phyloP scores from a whole-genome alignment of 2,329 filamentous ascomycete genomes.

The Botrytis byssoidea region DNA sequence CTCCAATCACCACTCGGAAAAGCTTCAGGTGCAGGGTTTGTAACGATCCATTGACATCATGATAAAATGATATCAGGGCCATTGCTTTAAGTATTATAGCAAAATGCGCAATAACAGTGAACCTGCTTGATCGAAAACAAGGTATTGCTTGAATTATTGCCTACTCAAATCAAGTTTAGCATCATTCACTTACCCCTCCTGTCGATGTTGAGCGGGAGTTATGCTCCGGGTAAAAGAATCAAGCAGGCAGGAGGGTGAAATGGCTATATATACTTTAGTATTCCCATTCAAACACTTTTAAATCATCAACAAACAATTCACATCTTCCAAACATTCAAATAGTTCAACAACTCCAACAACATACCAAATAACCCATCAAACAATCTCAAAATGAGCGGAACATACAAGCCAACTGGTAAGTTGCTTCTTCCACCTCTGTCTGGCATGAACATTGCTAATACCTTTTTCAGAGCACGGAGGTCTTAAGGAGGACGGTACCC shows the following conservation, averaged over 20 bases:
- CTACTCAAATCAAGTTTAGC: background rate
- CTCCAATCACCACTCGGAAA: background rate
- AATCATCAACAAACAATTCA: background rate
- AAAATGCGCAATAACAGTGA: background rate
- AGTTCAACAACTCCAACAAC: background rate
- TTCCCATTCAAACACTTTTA: background rate
- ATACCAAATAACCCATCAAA: slow-evolving; percentile 2
- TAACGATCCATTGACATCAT: background rate
- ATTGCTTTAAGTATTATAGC: background rate
- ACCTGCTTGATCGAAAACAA: background rate
- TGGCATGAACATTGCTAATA: background rate
- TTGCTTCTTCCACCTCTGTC: background rate
- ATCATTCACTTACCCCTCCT: background rate
- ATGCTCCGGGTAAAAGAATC: background rate
- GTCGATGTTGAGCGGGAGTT: background rate
- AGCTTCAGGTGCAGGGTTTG: background rate
- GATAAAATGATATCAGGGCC: background rate
- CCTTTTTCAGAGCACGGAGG: slow-evolving; percentile 42
- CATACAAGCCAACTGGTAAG: slow-evolving; percentile 28
- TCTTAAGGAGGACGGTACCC: slow-evolving; percentile 44
- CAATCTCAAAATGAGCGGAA: slow-evolving; percentile 24
- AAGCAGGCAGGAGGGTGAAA: background rate
- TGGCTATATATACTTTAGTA: slow-evolving; percentile 2
- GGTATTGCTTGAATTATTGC: background rate
- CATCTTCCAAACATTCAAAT: background rate